phyloP scores from a whole-genome alignment of 2,329 filamentous ascomycete species.

The Cladophialophora psammophila region DNA sequence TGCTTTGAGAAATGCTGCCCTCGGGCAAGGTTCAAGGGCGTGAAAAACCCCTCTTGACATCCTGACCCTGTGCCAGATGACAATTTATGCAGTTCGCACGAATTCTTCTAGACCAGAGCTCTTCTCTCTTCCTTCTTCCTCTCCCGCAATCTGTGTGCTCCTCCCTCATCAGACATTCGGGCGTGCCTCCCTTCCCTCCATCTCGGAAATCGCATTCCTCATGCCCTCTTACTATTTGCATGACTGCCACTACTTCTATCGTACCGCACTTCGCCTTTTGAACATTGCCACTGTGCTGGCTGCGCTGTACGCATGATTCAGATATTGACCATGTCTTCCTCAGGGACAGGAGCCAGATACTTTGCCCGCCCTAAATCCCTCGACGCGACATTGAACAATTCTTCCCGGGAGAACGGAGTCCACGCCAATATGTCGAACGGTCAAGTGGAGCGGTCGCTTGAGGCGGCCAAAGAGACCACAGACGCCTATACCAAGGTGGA shows the following conservation, averaged over 20 bases:
- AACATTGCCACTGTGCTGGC: constrained; percentile 82
- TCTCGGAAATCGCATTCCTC: constrained; percentile 30
- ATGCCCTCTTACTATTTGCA: constrained; percentile 85
- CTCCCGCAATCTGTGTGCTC: constrained; percentile 19
- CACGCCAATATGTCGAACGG: constrained; percentile 42
- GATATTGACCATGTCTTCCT: constrained; percentile 62
- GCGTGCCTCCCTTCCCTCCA: constrained; percentile 51
- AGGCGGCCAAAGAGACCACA: constrained; percentile 38
- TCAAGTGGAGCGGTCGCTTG: constrained; percentile 39
- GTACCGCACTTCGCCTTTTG: constrained; percentile 84
- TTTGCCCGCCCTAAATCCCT: constrained; percentile 77
- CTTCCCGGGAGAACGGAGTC: constrained; percentile 63
- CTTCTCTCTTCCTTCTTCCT: constrained; percentile 14
- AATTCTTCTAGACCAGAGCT: not conserved
- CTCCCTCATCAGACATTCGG: not conserved
- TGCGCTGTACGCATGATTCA: constrained; percentile 71
- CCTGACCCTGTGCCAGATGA: constrained; percentile 7
- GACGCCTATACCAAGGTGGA: constrained; percentile 55
- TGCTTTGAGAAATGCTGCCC: constrained; percentile 16
- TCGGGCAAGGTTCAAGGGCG: constrained; percentile 1
- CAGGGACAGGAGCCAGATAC: constrained; percentile 70
- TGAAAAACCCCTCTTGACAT: constrained; percentile 33
- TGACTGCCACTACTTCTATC: constrained; percentile 93
- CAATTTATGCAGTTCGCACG: constrained; percentile 23
- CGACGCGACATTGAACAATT: constrained; percentile 68